A percentile compares a stretch with the other conserved stretches of the same genome.
Conservation (phyloP, 1,284 basidiomycete species). For the Rhodotorula sp. region DNA sequence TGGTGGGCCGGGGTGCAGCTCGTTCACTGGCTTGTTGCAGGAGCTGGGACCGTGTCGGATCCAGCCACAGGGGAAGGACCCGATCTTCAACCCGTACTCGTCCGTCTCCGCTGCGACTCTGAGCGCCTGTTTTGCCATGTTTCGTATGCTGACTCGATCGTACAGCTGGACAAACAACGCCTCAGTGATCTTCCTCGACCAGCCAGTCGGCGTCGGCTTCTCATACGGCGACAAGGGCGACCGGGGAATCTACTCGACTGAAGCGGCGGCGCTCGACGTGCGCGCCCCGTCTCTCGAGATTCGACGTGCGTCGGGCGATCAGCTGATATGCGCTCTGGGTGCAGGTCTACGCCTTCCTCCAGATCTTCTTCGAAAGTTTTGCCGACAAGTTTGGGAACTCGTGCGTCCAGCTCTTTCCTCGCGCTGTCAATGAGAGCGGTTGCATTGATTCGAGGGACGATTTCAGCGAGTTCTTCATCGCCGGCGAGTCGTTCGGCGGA, state of each 20-base stretch:
- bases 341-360: constrained; percentile 47
- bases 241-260: constrained; percentile 46
- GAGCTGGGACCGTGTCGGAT: constrained; percentile 53
- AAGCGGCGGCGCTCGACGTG: constrained; percentile 48
- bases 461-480: constrained; percentile 38
- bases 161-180: constrained; percentile 52
- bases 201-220: constrained; percentile 50
- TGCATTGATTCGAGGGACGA: no score
- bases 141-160: constrained; percentile 42
- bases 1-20: constrained; percentile 50
- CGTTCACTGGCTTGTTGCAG: constrained; percentile 55
- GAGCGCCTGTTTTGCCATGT: neutral
- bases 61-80: constrained; percentile 18
- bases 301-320: no score
- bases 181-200: constrained; percentile 45
- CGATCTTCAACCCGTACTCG: constrained; percentile 33
- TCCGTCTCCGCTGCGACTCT: constrained; percentile 31
- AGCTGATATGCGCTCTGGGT: no score
- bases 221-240: constrained; percentile 48
- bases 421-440: no score
- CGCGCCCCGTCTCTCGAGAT: constrained; percentile 21
- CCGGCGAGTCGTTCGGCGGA: constrained; percentile 39
- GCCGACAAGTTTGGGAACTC: constrained; percentile 40
- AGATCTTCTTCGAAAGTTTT: constrained; percentile 50
- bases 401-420: constrained; percentile 11